Percentiles rank a stretch among this genome's conserved stretches.
Evolutionary conservation across 805 yeast species (phyloP).

Genomic region (Nakazawaea holstii): DNA sequence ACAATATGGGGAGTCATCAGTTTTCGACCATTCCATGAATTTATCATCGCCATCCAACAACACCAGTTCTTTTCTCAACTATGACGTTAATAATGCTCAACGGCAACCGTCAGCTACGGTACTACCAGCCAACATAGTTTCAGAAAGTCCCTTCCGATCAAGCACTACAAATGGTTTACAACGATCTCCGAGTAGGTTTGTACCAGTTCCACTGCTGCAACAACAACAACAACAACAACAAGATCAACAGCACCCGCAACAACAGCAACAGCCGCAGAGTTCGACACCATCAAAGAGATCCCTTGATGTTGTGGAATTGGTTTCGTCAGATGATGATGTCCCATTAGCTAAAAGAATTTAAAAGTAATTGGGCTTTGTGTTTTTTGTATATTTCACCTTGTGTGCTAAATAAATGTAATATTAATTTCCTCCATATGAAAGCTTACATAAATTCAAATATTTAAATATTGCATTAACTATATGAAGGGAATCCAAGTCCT

Average conservation of each 20-base stretch:
- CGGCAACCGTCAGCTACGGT: too few relatives aligned
- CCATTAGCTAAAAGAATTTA: slow-evolving; percentile 5
- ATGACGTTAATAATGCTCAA: not conserved
- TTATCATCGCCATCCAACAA: not conserved
- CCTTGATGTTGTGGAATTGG: slow-evolving; percentile 22
- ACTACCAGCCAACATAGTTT: not conserved
- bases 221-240: slow-evolving; percentile 4
- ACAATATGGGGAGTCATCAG: not conserved
- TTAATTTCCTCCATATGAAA: not conserved
- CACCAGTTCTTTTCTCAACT: not conserved
- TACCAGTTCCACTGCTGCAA: not conserved
- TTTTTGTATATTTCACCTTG: too few relatives aligned
- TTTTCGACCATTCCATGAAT: not conserved
- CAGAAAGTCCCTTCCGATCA: not conserved
- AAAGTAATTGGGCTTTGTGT: not conserved
- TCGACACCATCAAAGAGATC: slow-evolving; percentile 13
- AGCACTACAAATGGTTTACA: not conserved
- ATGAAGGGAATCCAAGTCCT: slow-evolving; percentile 65
- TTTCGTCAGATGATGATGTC: slow-evolving; percentile 18
- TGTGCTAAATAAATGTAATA: not conserved
- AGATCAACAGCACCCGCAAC: not conserved
- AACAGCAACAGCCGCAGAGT: not conserved
- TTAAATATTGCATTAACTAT: not conserved
- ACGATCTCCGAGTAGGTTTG: slow-evolving; percentile 5
- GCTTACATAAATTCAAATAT: not conserved